Evolutionary conservation across 2,329 filamentous ascomycete genomes (phyloP).

Genomic region (Aspergillus novofumigatus): DNA sequence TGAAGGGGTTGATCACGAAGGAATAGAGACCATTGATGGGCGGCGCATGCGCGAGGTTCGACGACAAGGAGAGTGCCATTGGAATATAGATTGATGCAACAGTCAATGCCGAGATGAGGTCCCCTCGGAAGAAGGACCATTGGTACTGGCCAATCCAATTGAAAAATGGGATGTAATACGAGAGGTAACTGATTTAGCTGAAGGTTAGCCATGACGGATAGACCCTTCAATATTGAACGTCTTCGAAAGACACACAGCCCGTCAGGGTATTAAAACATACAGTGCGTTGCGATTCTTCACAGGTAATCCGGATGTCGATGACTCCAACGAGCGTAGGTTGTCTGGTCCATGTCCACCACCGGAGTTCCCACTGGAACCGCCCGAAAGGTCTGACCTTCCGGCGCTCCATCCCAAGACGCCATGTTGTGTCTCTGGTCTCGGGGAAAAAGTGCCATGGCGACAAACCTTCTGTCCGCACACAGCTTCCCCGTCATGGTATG

Average conservation of each 20-base stretch:
- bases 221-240: neutral
- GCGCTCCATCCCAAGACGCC: constrained; percentile 24
- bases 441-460: constrained; percentile 74
- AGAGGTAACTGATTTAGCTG: constrained; percentile 63
- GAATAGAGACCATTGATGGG: constrained; percentile 92
- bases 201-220: constrained; percentile 5
- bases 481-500: constrained; percentile 34
- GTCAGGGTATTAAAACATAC: constrained; percentile 46
- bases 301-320: constrained; percentile 67
- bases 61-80: constrained; percentile 89
- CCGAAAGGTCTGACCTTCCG: constrained; percentile 29
- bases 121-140: constrained; percentile 75
- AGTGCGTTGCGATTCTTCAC: constrained; percentile 69
- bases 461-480: constrained; percentile 47
- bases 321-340: constrained; percentile 64
- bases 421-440: constrained; percentile 53
- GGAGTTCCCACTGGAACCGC: constrained; percentile 31
- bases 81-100: constrained; percentile 98
- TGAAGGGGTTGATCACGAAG: constrained; percentile 85
- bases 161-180: constrained; percentile 88
- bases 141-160: constrained; percentile 89
- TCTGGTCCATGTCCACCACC: constrained; percentile 53
- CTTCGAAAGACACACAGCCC: neutral
- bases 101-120: constrained; percentile 84
- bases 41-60: constrained; percentile 87